A percentile compares a stretch with the other conserved stretches of the same genome.
Conservation (phyloP, 1,139 yeast species). For the Candida albicans region DNA sequence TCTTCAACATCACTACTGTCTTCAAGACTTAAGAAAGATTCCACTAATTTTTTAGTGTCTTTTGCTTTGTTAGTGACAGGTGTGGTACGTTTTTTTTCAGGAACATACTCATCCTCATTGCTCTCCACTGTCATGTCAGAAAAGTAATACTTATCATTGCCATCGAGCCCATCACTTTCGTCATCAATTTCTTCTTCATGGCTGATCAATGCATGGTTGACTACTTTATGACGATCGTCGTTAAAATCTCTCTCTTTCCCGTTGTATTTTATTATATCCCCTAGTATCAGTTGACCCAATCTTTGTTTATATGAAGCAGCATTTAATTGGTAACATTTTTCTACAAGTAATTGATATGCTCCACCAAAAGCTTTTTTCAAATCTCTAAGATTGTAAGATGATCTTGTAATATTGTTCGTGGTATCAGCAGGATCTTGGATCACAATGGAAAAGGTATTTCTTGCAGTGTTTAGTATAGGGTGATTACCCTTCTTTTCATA, state of each 20-base stretch:
- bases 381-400: conserved; percentile 79
- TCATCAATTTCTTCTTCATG: conserved; percentile 21
- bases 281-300: conserved; percentile 72
- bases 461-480: conserved; percentile 52
- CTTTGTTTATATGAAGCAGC: conserved; percentile 67
- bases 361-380: conserved; percentile 88
- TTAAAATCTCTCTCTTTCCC: conserved; percentile 79
- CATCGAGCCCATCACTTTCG: conserved; percentile 35
- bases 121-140: conserved; percentile 47
- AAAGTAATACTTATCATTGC: conserved; percentile 31
- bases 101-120: conserved; percentile 22
- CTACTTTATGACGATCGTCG: conserved; percentile 68
- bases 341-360: conserved; percentile 78
- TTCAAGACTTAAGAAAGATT: conserved; percentile 26
- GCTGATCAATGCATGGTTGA: conserved; percentile 55
- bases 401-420: conserved; percentile 78
- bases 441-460: conserved; percentile 65
- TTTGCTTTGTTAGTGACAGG: conserved; percentile 14
- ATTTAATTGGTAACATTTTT: conserved; percentile 61
- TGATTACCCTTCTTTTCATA: conserved; percentile 61
- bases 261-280: conserved; percentile 73
- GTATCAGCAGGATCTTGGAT: conserved; percentile 91
- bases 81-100: conserved; percentile 3
- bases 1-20: conserved; percentile 17
- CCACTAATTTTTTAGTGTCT: conserved; percentile 26